Percentiles rank a stretch among this genome's conserved stretches.
phyloP scores from a whole-genome alignment of 2,329 filamentous ascomycete species.

The Alternaria viburni region DNA sequence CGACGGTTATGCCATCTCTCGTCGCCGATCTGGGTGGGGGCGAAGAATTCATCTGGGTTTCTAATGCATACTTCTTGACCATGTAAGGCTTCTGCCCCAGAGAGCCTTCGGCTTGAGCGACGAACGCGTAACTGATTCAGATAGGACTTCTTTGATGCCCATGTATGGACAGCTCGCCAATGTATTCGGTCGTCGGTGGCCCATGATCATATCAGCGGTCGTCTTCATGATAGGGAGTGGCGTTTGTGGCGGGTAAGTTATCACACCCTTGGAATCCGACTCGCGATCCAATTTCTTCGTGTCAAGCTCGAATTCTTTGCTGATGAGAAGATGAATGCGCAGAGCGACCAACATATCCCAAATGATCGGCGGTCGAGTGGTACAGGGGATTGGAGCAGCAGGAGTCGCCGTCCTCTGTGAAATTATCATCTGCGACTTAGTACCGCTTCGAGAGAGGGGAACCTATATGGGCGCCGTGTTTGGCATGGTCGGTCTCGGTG shows the following conservation, averaged over 20 bases:
- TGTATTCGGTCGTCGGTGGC: neutral
- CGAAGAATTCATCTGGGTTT: neutral
- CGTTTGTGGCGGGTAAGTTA: neutral
- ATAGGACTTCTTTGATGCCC: neutral
- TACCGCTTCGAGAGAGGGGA: constrained; percentile 21
- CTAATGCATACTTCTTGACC: neutral
- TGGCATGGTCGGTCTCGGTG: constrained; percentile 9
- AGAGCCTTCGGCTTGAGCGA: too few relatives aligned
- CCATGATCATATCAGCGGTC: neutral
- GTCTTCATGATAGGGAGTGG: neutral
- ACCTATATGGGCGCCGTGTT: constrained; percentile 39
- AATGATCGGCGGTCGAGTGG: neutral
- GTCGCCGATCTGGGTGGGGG: neutral
- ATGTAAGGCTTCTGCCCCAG: too few relatives aligned
- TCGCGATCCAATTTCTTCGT: too few relatives aligned
- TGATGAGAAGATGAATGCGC: neutral
- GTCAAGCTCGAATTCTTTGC: neutral
- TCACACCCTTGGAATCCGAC: too few relatives aligned
- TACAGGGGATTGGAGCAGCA: neutral
- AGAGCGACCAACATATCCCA: neutral
- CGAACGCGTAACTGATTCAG: too few relatives aligned
- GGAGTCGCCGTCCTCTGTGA: neutral
- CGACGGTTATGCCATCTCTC: neutral
- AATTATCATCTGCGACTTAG: neutral
- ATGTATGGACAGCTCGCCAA: neutral